Base-by-base conservation (phyloP, 2,329 filamentous ascomycete genomes). In the Trichoderma arundinaceum region DNA sequence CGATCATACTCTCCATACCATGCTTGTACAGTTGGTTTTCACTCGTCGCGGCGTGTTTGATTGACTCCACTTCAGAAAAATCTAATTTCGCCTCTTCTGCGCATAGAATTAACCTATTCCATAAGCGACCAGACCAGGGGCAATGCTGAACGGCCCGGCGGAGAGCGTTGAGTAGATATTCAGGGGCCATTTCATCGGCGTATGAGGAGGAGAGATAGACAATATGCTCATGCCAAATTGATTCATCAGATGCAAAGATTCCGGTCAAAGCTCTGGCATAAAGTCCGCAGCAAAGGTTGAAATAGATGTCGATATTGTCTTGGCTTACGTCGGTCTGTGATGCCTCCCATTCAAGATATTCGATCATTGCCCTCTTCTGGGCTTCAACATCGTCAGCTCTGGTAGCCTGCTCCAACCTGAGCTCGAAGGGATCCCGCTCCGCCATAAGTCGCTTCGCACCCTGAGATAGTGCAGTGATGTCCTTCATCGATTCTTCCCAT, bases 21-120 rank as follows among this genome's bases (percentile, higher is more conserved):
- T 92, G 89, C 68, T 91, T 89, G 75, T 96, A 93, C 5, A 98
- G 83, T 48, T 96, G 83, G 8, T 92, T 90, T 28, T 92, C 92
- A 73, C 90, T 92, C 0, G 94, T 98, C 7, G 95, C 95, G 49
- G 89, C 89, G 76, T 97, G 92, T 78, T 99, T 99, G 76, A 97
- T 93, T 46, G 88, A 85, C 72, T 96, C 92, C 60, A 98, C 92
- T 57, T 92, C 90, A 28, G 89, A 83, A 72, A 96, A 97, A 0
- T 90, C 83, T 68, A 89, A 85, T 39, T 86, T 86, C 67, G 92
- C 90, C 52, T 92, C 87, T 77, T 98, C 95, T 3, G 92, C 91
- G 19, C 89, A 90, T 60, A 97, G 79, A 32, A 99, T 90, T 69
- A 94, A 94, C 70, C 94, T 89, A 7, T 92, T 92, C 95, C 95